Conservation (phyloP, 1,284 basidiomycete genomes). For the Moniliophthora roreri region DNA sequence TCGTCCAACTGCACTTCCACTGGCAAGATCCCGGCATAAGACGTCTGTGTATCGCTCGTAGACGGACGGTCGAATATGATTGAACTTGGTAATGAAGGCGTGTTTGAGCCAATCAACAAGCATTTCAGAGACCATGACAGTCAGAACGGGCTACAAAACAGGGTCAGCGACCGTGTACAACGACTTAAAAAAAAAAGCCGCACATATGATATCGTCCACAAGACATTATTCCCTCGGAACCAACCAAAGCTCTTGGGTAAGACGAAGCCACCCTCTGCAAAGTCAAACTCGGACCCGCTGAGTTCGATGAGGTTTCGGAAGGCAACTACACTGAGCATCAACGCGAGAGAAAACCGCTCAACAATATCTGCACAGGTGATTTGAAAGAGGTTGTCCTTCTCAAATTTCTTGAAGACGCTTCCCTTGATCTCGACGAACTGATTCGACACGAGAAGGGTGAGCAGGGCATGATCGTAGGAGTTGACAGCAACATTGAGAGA, state of each 20-base stretch:
- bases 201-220: constrained; percentile 92
- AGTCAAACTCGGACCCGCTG: constrained; percentile 84
- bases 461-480: constrained; percentile 94
- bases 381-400: constrained; percentile 99
- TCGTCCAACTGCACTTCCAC: constrained; percentile 72
- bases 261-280: constrained; percentile 58
- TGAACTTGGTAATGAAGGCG: constrained; percentile 99
- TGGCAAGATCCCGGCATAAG: constrained; percentile 90
- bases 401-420: constrained; percentile 99
- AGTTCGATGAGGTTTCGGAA: constrained; percentile 96
- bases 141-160: constrained; percentile 8
- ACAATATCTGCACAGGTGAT: constrained; percentile 99
- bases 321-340: constrained; percentile 93
- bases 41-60: constrained; percentile 98
- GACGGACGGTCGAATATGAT: constrained; percentile 91
- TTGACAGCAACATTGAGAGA: constrained; percentile 98
- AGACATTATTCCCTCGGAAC: constrained; percentile 74
- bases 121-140: constrained; percentile 89
- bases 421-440: constrained; percentile 99
- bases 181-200: constrained; percentile 26
- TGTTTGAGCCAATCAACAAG: constrained; percentile 99
- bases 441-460: constrained; percentile 94
- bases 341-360: constrained; percentile 90
- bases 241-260: constrained; percentile 87
- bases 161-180: background rate